Percentiles rank a stretch among this genome's conserved stretches.
phyloP scores from a whole-genome alignment of 1,284 basidiomycete species.

The Ustilago tritici region DNA sequence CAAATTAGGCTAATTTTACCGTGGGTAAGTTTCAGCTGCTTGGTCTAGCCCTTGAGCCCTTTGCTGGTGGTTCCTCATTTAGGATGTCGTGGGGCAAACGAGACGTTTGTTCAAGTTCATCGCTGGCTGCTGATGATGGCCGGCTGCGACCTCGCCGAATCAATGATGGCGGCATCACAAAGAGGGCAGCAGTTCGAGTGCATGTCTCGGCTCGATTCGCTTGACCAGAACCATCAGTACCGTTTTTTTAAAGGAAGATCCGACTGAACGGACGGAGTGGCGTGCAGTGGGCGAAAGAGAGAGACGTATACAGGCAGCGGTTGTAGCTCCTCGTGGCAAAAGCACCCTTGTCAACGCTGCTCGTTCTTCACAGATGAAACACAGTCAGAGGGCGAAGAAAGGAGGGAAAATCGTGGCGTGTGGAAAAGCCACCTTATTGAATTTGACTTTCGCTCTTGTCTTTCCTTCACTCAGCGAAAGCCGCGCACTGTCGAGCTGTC shows the following conservation, averaged over 20 bases:
- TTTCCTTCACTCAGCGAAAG: background rate
- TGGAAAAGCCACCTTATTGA: background rate
- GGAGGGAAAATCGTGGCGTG: background rate
- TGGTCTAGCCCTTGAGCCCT: conserved; percentile 2
- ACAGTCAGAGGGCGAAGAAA: background rate
- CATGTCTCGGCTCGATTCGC: background rate
- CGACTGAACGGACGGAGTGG: background rate
- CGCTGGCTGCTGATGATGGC: background rate
- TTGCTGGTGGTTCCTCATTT: background rate
- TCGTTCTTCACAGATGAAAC: too few relatives aligned
- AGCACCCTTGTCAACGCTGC: background rate
- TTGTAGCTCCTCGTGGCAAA: background rate
- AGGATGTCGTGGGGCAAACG: background rate
- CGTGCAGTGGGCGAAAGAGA: background rate
- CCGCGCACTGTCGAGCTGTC: background rate
- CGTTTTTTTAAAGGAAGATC: background rate
- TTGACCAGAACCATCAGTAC: background rate
- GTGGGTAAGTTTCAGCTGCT: conserved; percentile 18
- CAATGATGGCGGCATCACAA: background rate
- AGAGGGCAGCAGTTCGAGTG: too few relatives aligned
- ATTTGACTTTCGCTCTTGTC: background rate
- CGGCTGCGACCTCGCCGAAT: background rate
- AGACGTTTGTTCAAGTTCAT: background rate
- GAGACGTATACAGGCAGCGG: background rate
- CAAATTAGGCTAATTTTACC: conserved; percentile 21